phyloP scores from a whole-genome alignment of 768 basidiomycete species.

The Hericium erinaceus region DNA sequence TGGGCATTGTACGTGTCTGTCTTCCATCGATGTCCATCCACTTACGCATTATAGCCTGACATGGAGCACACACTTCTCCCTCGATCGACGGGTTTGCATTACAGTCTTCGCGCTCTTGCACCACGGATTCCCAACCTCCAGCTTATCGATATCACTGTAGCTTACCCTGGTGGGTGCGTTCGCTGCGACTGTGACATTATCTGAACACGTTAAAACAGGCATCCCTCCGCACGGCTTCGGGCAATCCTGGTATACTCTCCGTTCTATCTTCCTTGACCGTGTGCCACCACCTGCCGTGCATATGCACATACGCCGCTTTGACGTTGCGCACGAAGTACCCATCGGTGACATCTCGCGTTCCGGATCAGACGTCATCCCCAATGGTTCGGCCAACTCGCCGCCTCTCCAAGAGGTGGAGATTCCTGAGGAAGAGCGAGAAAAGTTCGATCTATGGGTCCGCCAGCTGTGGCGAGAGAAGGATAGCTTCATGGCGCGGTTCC shows the following conservation, averaged over 20 bases:
- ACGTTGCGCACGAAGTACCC: conserved; percentile 58
- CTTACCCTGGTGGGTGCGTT: conserved; percentile 69
- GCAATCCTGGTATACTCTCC: conserved; percentile 82
- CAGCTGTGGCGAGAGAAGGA: conserved; percentile 85
- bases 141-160: conserved; percentile 84
- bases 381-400: conserved; percentile 23
- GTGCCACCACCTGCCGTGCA: conserved; percentile 80
- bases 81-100: conserved; percentile 84
- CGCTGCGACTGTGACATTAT: not conserved
- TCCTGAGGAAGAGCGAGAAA: conserved; percentile 23
- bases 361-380: conserved; percentile 21
- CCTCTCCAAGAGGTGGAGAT: conserved; percentile 16
- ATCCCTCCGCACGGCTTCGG: conserved; percentile 76
- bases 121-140: conserved; percentile 70
- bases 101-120: conserved; percentile 71
- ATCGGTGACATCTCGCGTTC: conserved; percentile 48
- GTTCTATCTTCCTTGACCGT: conserved; percentile 77
- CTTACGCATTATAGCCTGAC: conserved; percentile 46
- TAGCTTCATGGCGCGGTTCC: conserved; percentile 57
- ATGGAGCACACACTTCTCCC: conserved; percentile 79
- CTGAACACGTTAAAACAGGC: conserved; percentile 31
- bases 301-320: conserved; percentile 76
- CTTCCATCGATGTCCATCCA: not conserved
- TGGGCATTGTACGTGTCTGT: conserved; percentile 63
- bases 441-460: conserved; percentile 80